A percentile compares a stretch with the other conserved stretches of the same genome.
Conservation (phyloP, 1,284 basidiomycete genomes). For the Ustilago curta region DNA sequence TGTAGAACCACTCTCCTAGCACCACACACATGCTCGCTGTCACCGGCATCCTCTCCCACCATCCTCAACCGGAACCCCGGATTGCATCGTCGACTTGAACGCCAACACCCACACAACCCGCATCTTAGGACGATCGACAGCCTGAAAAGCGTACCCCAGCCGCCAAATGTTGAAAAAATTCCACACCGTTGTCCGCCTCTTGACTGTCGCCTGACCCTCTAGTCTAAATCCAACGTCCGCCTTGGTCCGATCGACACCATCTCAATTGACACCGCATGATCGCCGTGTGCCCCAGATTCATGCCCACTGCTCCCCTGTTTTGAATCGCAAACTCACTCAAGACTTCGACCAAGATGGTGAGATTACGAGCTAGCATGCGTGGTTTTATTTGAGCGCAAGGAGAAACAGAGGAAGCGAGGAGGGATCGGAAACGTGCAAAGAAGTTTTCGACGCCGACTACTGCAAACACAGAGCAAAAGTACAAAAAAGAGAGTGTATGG, state of each 20-base stretch:
- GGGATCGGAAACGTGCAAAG: not conserved
- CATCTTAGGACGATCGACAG: not conserved
- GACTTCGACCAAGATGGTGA: no score
- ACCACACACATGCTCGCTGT: not conserved
- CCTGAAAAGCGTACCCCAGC: not conserved
- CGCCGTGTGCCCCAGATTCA: not conserved
- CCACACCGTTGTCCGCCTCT: no score
- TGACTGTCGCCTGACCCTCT: not conserved
- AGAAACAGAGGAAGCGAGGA: not conserved
- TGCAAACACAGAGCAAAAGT: not conserved
- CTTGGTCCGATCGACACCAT: not conserved
- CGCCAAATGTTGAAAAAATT: no score
- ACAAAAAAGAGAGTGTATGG: constrained; percentile 3
- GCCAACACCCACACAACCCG: not conserved
- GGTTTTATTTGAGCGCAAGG: not conserved
- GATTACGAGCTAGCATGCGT: not conserved
- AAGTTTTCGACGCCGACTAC: constrained; percentile 6
- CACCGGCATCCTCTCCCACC: not conserved
- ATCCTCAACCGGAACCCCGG: no score
- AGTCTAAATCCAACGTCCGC: constrained; percentile 2
- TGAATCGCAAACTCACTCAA: not conserved
- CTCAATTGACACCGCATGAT: not conserved
- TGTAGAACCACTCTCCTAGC: constrained; percentile 3
- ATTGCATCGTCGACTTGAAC: no score
- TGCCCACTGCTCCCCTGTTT: not conserved